These are phyloP conservation scores for Ustilago lituana DNA, from an alignment of 1,284 basidiomycete genomes.

Conservation along the genomic window DNA sequence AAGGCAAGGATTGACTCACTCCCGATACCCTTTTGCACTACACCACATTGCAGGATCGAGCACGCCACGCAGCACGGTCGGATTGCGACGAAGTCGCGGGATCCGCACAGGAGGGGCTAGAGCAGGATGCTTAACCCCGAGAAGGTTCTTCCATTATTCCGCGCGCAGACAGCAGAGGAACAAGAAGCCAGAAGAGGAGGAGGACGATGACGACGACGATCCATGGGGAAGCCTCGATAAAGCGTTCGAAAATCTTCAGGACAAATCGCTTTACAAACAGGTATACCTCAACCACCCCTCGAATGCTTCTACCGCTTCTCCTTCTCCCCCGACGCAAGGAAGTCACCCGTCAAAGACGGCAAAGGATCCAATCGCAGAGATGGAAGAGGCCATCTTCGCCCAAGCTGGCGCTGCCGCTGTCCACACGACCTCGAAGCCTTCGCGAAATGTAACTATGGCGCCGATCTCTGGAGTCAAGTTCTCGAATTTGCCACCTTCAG, in stretches of 20 bases:
- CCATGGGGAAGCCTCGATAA: conserved; percentile 55
- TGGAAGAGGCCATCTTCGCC: conserved; percentile 52
- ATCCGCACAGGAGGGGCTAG: neutral
- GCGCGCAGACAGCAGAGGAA: neutral
- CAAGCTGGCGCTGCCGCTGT: conserved; percentile 44
- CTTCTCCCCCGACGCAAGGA: neutral
- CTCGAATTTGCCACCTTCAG: conserved; percentile 27
- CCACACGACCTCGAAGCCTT: neutral
- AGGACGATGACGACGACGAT: conserved; percentile 37
- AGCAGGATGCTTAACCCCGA: neutral
- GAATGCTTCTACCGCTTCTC: neutral
- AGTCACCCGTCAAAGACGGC: neutral
- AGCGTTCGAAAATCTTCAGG: conserved; percentile 39
- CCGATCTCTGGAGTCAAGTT: conserved; percentile 18
- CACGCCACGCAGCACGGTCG: no score
- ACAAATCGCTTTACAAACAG: conserved; percentile 41
- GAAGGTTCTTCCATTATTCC: conserved; percentile 23
- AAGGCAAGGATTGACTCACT: conserved; percentile 18
- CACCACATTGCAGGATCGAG: no score
- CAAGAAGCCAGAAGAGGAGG: conserved; percentile 10
- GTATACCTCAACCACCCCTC: conserved; percentile 21
- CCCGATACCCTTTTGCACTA: neutral
- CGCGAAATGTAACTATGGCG: neutral
- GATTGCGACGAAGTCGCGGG: neutral
- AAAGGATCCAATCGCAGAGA: conserved; percentile 30